Evolutionary conservation across 192 early-diverging fungal genomes (phyloP), one percentile per base, ranked within the genome.

Genomic region (Rhizophagus sp.): DNA sequence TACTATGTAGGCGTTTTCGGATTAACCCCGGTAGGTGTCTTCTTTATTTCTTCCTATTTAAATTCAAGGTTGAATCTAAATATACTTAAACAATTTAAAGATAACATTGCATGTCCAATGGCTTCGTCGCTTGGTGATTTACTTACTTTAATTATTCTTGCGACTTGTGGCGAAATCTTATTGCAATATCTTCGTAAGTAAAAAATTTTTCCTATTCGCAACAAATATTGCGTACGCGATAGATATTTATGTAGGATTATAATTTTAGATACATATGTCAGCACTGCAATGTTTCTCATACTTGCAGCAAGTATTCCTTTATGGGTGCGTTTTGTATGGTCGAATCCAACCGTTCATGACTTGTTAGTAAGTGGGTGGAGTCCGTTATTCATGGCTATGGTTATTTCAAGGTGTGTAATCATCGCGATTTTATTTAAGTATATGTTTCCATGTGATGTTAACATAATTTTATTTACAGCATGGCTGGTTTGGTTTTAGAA

Each of bases 41-140:
- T 13, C 34, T 36, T 41, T 27, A 24, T 41, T 41, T 17, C n/a
- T 44, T 70, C 25, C 10, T 57, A 57, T 4, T 36, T 36, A 57
- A 57, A 57, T 57, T 22, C 52, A 57, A 22, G 19, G 19, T 57
- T n/a, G 11, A 57, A 57, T 57, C 19, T 70, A 39, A 70, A 39
- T 25, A 44, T 39, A n/a, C 0, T 22, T 22, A 44, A 34, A 22
- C 6, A 39, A 33, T 33, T 7, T 15, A 33, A 79, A 90, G 89
- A 94, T 74, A 94, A 94, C 79, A 94, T 94, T 79, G 93, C 93
- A 19, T 93, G 92, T 36, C 93, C 93, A 19, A 82, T 94, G 81
- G 93, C 93, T 30, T 93, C 93, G 12, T 89, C 88, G 8, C 83
- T 94, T 77, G 93, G 93, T 30, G 93, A 94, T 85, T 87, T 94